Conservation (phyloP, 2,329 filamentous ascomycete species). For the Fusarium duplospermum region DNA sequence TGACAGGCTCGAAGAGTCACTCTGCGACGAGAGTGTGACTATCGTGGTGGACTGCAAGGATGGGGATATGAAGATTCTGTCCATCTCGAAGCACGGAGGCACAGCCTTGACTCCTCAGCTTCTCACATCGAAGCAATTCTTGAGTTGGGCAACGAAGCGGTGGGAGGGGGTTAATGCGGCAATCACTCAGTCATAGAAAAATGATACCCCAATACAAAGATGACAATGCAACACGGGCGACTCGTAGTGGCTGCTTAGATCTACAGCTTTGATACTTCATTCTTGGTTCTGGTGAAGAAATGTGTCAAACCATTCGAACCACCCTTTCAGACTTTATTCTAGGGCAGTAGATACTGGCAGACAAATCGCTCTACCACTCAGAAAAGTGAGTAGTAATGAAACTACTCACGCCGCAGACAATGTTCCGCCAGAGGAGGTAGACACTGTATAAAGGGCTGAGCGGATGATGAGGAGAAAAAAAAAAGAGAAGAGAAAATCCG, state of each 20-base stretch:
- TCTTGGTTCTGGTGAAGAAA: constrained; percentile 37
- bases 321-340: constrained; percentile 81
- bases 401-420: constrained; percentile 59
- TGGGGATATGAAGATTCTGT: constrained; percentile 70
- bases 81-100: constrained; percentile 87
- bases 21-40: constrained; percentile 86
- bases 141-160: constrained; percentile 49
- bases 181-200: constrained; percentile 46
- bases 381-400: constrained; percentile 58
- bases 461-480: constrained; percentile 42
- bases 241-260: neutral
- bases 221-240: neutral
- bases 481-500: constrained; percentile 45
- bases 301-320: constrained; percentile 87
- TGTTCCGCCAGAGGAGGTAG: constrained; percentile 42
- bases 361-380: constrained; percentile 73
- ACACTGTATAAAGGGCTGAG: constrained; percentile 48
- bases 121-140: constrained; percentile 72
- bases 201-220: constrained; percentile 42
- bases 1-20: constrained; percentile 87
- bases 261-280: neutral
- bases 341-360: constrained; percentile 91
- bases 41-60: constrained; percentile 76
- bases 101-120: constrained; percentile 73
- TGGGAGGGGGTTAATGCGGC: constrained; percentile 52